Conservation (phyloP, 352 stramenopile genomes). For the Aphanomyces euteiches region DNA sequence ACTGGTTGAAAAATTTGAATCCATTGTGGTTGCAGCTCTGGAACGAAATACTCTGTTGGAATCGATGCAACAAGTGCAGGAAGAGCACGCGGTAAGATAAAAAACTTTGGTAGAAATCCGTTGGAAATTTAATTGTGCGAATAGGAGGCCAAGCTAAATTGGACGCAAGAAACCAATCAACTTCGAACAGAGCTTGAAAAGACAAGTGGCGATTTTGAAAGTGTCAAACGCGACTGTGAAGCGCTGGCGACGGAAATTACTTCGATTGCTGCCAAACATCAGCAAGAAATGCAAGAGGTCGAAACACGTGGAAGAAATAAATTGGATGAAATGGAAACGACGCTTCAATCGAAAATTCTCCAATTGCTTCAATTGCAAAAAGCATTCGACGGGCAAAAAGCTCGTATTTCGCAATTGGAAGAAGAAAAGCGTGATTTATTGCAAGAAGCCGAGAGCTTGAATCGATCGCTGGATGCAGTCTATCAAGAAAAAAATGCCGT, state of each 20-base stretch:
- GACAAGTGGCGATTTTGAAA: constrained; percentile 40
- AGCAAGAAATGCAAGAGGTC: constrained; percentile 34
- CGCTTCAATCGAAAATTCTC: constrained; percentile 39
- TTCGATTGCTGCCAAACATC: constrained; percentile 40
- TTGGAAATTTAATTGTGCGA: too few relatives aligned
- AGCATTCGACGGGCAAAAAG: constrained; percentile 45
- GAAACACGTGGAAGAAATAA: constrained; percentile 42
- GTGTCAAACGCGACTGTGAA: constrained; percentile 44
- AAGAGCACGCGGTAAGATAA: too few relatives aligned
- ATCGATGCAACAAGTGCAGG: too few relatives aligned
- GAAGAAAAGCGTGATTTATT: constrained; percentile 62
- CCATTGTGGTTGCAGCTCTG: too few relatives aligned
- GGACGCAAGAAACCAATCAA: constrained; percentile 37
- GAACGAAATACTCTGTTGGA: too few relatives aligned
- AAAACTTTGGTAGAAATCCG: too few relatives aligned
- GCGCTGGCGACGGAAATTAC: constrained; percentile 51
- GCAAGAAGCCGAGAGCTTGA: constrained; percentile 59
- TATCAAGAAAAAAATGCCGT: constrained; percentile 52
- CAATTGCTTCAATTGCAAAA: constrained; percentile 64
- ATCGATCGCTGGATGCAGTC: constrained; percentile 48
- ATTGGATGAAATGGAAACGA: constrained; percentile 52
- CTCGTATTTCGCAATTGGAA: constrained; percentile 48
- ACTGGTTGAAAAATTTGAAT: too few relatives aligned
- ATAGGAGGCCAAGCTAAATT: too few relatives aligned
- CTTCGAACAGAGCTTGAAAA: constrained; percentile 31